Evolutionary conservation across 768 basidiomycete genomes (phyloP).

Genomic region (Lactarius akahatsu): DNA sequence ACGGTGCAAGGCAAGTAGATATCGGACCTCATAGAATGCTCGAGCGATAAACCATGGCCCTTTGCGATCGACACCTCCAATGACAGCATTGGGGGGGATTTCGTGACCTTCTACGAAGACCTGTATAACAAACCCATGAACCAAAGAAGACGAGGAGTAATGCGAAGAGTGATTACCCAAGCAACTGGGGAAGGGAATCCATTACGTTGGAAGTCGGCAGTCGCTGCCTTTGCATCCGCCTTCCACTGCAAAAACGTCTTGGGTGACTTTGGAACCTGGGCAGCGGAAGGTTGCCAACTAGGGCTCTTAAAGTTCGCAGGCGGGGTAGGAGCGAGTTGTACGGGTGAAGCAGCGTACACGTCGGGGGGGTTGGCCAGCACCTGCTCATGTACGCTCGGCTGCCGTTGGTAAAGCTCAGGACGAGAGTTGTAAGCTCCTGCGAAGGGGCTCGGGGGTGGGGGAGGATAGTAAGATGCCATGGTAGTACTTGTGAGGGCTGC

Average conservation of each 20-base stretch:
- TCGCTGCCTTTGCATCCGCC: conserved; percentile 17
- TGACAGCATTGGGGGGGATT: conserved; percentile 27
- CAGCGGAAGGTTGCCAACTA: background rate
- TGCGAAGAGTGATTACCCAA: conserved; percentile 19
- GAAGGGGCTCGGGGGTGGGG: conserved; percentile 11
- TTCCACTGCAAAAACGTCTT: conserved; percentile 26
- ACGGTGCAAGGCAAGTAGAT: background rate
- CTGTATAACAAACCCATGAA: conserved; percentile 7
- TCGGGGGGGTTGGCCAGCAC: conserved; percentile 5
- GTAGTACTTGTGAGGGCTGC: conserved; percentile 5
- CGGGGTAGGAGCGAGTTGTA: background rate
- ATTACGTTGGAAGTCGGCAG: conserved; percentile 18
- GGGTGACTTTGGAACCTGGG: background rate
- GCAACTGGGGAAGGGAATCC: conserved; percentile 27
- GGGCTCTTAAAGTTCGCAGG: background rate
- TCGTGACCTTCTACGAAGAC: conserved; percentile 24
- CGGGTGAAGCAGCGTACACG: background rate
- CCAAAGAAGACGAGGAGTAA: background rate
- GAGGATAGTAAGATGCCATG: conserved; percentile 17
- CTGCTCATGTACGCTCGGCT: background rate
- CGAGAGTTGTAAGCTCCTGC: background rate
- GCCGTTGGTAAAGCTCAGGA: conserved; percentile 5
- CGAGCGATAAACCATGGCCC: conserved; percentile 26
- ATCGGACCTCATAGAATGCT: conserved; percentile 27
- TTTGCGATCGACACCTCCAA: conserved; percentile 26